These are phyloP conservation scores for Vairimorpha apis DNA, from an alignment of 371 early-diverging fungal species.

Conservation along the genomic window DNA sequence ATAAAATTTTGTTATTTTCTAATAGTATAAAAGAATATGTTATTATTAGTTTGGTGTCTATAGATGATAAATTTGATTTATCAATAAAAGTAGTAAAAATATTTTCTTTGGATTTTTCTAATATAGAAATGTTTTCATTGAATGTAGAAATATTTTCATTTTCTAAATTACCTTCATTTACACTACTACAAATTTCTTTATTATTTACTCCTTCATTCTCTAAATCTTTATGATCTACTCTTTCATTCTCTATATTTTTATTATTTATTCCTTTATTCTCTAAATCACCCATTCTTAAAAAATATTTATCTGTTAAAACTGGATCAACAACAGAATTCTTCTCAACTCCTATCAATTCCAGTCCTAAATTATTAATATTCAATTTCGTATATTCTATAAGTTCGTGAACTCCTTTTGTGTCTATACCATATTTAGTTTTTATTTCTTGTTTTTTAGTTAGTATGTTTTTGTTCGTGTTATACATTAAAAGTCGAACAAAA, in stretches of 20 bases:
- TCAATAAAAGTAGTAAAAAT: no score
- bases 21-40: neutral
- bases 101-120: no score
- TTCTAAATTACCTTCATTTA: no score
- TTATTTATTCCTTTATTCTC: no score
- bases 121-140: no score
- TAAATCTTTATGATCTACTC: no score
- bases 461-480: neutral
- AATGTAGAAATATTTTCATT: no score
- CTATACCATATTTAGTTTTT: neutral
- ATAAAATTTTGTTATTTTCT: neutral
- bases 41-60: neutral
- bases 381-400: slow-evolving; percentile 1
- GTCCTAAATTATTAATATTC: slow-evolving; percentile 7
- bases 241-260: no score
- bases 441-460: slow-evolving; percentile 12
- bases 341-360: slow-evolving; percentile 26
- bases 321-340: slow-evolving; percentile 6
- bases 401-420: neutral
- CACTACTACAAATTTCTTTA: no score
- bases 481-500: slow-evolving; percentile 28
- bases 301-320: slow-evolving; percentile 10
- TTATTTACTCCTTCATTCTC: no score
- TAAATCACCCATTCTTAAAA: slow-evolving; percentile 8
- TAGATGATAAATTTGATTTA: no score